Evolutionary conservation across 108 stramenopile genomes (phyloP), one percentile per base, ranked within the genome.

Genomic region (Skeletonema costatum): DNA sequence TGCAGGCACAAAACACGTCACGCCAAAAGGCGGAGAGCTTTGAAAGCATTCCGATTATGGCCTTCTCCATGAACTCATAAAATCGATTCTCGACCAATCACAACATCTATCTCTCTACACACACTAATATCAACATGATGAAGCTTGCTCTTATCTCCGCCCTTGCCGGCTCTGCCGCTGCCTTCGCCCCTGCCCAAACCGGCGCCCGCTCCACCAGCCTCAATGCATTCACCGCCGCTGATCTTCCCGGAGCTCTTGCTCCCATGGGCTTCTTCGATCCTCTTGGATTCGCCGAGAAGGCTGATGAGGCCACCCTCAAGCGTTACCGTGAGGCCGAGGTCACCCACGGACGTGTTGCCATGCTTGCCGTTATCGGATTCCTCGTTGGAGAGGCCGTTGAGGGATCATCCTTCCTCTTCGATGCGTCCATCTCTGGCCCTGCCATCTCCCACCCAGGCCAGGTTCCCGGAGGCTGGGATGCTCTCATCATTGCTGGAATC

Each of bases 391-490:
- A 93, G 77, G 77, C 81, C 19, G 92, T 92, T 19, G 92, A 92
- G 64, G 91, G 87, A 72, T 75, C 72, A 13, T 87, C 89, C 64
- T 89, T 92, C 88, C 87, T 92, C 31, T 92, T 92, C 76, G 88
- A 92, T 82, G 73, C 88, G 16, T 78, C 85, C 42, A 82, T 94
- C 75, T 75, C 77, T 60, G 97, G 97, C 74, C 95, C 97, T 38
- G 97, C 94, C 78, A 96, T 96, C 88, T 88, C 86, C 64, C 94
- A 97, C 90, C 77, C 96, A 58, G 68, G 79, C 19, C 96, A 97
- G 77, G 88, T 91, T 36, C 88, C 87, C 66, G 79, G 81, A 17
- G 73, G 77, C 33, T 84, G 88, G 85, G 93, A 88, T 66, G 80
- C 87, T 29, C 38, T 88, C 60, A 82, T 93, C 66, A 70, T 85